Evolutionary conservation across 805 yeast genomes (phyloP).

Genomic region (Cyberlindnera petersonii): DNA sequence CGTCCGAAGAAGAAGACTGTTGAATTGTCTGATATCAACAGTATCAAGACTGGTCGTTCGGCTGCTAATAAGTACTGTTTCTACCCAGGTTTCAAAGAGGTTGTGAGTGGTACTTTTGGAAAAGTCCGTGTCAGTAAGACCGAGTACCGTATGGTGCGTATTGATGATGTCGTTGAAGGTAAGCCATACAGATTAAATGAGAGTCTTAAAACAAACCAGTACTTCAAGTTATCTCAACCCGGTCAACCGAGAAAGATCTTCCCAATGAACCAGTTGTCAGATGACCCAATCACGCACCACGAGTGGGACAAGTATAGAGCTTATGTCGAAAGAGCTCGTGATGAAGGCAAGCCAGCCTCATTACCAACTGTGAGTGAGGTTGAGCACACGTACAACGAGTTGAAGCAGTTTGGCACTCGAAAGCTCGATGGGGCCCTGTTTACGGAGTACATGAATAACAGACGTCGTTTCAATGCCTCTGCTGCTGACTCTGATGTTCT

Average conservation of each 20-base stretch:
- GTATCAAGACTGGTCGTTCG: constrained; percentile 72
- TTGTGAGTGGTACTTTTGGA: constrained; percentile 71
- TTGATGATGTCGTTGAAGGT: constrained; percentile 57
- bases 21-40: constrained; percentile 62
- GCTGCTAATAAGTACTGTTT: constrained; percentile 71
- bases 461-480: constrained; percentile 57
- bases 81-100: constrained; percentile 74
- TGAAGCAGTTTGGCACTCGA: constrained; percentile 58
- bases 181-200: constrained; percentile 49
- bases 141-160: constrained; percentile 78
- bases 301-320: constrained; percentile 71
- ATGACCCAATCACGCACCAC: constrained; percentile 61
- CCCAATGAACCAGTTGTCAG: constrained; percentile 77
- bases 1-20: constrained; percentile 42
- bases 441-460: constrained; percentile 70
- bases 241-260: constrained; percentile 64
- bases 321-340: constrained; percentile 56
- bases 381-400: constrained; percentile 57
- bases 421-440: constrained; percentile 71
- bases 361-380: constrained; percentile 64
- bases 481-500: constrained; percentile 71
- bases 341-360: constrained; percentile 26
- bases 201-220: constrained; percentile 45
- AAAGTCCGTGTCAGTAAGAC: constrained; percentile 71
- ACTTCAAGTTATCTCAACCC: constrained; percentile 79